A percentile compares a stretch with the other conserved stretches of the same genome.
Conservation (phyloP, 2,329 filamentous ascomycete species). For the Colletotrichum somersetense region DNA sequence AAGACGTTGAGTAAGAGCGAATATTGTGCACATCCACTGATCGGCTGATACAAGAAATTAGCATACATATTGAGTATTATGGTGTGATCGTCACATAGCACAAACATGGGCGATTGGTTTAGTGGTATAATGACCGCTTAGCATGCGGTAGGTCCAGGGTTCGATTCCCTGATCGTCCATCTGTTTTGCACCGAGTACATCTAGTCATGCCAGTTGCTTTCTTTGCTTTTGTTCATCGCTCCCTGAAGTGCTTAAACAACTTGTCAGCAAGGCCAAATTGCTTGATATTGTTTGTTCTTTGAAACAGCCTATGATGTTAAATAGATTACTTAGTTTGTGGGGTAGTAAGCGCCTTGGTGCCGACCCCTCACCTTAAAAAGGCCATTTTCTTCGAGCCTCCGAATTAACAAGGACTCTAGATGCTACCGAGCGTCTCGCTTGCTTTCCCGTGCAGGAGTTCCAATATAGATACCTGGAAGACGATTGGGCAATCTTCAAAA, state of each 20-base stretch:
- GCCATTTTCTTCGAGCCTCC: not conserved
- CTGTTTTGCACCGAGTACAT: not conserved
- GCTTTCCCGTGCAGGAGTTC: not conserved
- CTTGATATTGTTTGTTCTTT: not conserved
- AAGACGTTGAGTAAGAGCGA: not conserved
- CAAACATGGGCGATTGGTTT: conserved; percentile 8
- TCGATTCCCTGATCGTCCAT: conserved; percentile 26
- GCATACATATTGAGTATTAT: no score
- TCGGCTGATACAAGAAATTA: no score
- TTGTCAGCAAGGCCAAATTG: not conserved
- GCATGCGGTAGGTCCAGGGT: conserved; percentile 28
- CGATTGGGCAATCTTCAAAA: not conserved
- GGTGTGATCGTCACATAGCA: no score
- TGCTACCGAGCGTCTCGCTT: not conserved
- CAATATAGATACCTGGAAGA: no score
- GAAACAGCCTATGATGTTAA: not conserved
- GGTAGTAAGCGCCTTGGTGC: not conserved
- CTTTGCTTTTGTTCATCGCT: not conserved
- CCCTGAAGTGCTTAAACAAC: not conserved
- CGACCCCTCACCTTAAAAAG: not conserved
- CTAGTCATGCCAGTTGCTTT: fast-evolving
- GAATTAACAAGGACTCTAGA: not conserved
- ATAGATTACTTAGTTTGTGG: not conserved
- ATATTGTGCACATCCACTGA: not conserved
- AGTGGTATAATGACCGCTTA: conserved; percentile 29